phyloP scores from a whole-genome alignment of 2,329 filamentous ascomycete species.

The Plenodomus biglobosus region DNA sequence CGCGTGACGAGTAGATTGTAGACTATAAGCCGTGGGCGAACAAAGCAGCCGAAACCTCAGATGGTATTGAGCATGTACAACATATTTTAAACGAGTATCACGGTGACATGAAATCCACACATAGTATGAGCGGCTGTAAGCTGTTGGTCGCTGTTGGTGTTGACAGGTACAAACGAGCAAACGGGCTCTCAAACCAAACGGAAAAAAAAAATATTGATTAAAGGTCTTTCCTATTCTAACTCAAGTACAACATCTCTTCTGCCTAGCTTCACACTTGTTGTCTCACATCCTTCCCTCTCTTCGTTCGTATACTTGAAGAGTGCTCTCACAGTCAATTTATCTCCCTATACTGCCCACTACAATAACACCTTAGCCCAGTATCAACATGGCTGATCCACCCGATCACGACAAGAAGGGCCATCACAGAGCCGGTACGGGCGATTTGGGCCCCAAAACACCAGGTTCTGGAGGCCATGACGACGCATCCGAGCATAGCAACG shows the following conservation, averaged over 20 bases:
- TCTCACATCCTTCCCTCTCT: not conserved
- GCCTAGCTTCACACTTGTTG: not conserved
- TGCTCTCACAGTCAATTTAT: not conserved
- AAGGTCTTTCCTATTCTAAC: not conserved
- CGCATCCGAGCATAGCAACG: not conserved
- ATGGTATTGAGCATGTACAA: conserved; percentile 18
- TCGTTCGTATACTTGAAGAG: not conserved
- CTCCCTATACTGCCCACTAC: not conserved
- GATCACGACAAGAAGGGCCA: not conserved
- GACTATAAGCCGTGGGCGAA: too few relatives aligned
- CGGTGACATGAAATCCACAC: conserved; percentile 9
- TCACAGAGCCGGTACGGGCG: not conserved
- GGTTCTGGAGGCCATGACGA: not conserved
- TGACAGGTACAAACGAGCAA: conserved; percentile 1
- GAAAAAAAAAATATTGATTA: not conserved
- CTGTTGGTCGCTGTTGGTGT: not conserved
- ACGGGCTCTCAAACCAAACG: not conserved
- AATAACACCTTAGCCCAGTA: not conserved
- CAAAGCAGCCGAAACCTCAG: conserved; percentile 2
- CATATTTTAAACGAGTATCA: conserved; percentile 8
- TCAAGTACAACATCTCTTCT: not conserved
- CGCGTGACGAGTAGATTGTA: conserved; percentile 34
- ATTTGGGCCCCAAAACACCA: not conserved
- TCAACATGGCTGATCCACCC: not conserved
- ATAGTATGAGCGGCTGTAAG: conserved; percentile 3